phyloP scores from a whole-genome alignment of 2,329 filamentous ascomycete genomes.

The Bipolaris sorokiniana region DNA sequence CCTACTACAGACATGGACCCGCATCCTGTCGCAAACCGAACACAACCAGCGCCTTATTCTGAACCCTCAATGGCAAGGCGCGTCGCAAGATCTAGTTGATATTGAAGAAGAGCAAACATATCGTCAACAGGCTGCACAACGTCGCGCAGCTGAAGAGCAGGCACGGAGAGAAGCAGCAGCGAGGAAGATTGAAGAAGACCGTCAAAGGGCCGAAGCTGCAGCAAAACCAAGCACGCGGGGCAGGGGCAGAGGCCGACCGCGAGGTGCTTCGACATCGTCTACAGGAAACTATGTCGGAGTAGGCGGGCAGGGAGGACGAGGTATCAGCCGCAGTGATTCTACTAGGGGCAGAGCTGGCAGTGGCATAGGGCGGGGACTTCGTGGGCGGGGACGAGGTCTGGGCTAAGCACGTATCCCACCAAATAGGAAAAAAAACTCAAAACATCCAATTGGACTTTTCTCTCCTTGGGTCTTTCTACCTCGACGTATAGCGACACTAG shows the following conservation, averaged over 20 bases:
- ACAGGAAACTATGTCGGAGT: conserved; percentile 52
- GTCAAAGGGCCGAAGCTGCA: conserved; percentile 65
- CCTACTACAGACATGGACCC: conserved; percentile 92
- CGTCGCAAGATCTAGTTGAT: conserved; percentile 79
- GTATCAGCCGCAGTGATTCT: conserved; percentile 54
- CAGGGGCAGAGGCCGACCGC: conserved; percentile 46
- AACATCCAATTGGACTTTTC: not conserved
- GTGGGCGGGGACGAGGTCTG: conserved; percentile 40
- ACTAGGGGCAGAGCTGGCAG: conserved; percentile 51
- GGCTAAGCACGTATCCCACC: conserved; percentile 19
- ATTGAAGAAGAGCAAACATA: conserved; percentile 79
- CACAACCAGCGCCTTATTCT: conserved; percentile 94
- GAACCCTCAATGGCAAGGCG: conserved; percentile 87
- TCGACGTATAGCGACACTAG: not conserved
- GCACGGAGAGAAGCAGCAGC: conserved; percentile 73
- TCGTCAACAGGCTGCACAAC: conserved; percentile 77
- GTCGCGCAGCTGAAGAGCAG: conserved; percentile 78
- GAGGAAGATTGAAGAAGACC: conserved; percentile 58
- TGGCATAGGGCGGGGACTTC: conserved; percentile 53
- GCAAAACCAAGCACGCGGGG: conserved; percentile 49
- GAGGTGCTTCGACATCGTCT: conserved; percentile 38
- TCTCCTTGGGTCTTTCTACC: not conserved
- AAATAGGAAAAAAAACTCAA: not conserved
- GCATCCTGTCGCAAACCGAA: conserved; percentile 94
- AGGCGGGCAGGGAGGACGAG: conserved; percentile 57